A percentile compares a stretch with the other conserved stretches of the same genome.
Conservation (phyloP, 2,329 filamentous ascomycete species). For the Bertia moriformis region DNA sequence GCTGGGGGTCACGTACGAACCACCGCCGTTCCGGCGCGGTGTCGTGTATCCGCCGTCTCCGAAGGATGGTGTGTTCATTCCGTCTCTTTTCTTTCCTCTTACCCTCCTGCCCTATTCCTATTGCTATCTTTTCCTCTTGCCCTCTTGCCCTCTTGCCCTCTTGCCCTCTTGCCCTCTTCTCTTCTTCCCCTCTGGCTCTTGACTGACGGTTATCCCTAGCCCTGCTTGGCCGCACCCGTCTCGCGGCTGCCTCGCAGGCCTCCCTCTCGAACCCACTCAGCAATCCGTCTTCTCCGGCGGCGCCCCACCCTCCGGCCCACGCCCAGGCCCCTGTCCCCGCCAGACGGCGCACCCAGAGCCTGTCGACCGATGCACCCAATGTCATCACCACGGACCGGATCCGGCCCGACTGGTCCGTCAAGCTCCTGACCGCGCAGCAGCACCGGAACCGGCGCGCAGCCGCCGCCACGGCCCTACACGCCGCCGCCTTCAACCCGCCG, state of each 20-base stretch:
- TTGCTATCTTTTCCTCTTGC: no score
- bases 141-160: no score
- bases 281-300: conserved; percentile 36
- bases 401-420: conserved; percentile 86
- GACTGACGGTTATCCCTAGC: no score
- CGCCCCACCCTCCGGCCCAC: conserved; percentile 22
- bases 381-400: conserved; percentile 89
- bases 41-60: conserved; percentile 49
- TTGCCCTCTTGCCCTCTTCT: no score
- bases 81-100: no score
- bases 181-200: no score
- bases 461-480: conserved; percentile 84
- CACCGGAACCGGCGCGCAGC: conserved; percentile 77
- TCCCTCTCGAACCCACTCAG: no score
- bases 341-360: conserved; percentile 34
- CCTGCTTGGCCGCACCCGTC: no score
- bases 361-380: conserved; percentile 70
- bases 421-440: conserved; percentile 69
- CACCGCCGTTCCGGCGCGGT: conserved; percentile 76
- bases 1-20: conserved; percentile 88
- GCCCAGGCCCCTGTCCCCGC: conserved; percentile 15
- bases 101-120: conserved; percentile 34
- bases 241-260: no score
- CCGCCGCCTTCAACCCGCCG: conserved; percentile 80
- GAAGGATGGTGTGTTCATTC: conserved; percentile 12